phyloP scores from a whole-genome alignment of 352 stramenopile genomes.

The Phytophthora macrochlamydospora region DNA sequence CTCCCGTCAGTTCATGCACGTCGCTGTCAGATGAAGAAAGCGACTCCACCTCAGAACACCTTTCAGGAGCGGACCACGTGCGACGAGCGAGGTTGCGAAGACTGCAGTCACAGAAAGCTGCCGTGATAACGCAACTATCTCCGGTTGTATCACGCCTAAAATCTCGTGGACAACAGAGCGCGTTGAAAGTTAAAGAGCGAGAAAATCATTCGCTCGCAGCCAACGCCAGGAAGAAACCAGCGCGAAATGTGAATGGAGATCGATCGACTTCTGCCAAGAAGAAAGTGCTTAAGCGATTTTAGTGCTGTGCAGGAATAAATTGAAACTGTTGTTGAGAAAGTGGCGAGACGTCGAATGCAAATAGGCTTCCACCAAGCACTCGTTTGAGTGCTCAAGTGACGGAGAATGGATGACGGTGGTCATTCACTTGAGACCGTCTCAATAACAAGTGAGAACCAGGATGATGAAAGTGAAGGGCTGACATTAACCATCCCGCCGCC shows the following conservation, averaged over 20 bases:
- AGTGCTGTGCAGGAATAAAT: slow-evolving; percentile 9
- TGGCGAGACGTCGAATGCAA: slow-evolving; percentile 11
- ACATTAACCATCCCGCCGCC: slow-evolving; percentile 7
- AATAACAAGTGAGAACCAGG: slow-evolving; percentile 3
- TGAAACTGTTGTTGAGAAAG: slow-evolving; percentile 17
- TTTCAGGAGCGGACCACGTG: slow-evolving; percentile 16
- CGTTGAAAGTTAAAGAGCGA: slow-evolving; percentile 11
- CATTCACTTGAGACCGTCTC: neutral
- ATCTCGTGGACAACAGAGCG: neutral
- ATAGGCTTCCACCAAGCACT: slow-evolving; percentile 7
- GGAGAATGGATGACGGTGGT: slow-evolving; percentile 14
- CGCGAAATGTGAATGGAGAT: slow-evolving; percentile 9
- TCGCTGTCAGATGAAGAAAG: slow-evolving; percentile 39
- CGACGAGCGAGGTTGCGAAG: slow-evolving; percentile 23
- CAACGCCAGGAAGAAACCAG: slow-evolving; percentile 22
- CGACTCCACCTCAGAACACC: slow-evolving; percentile 14
- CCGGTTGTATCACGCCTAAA: slow-evolving; percentile 18
- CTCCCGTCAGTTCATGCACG: slow-evolving; percentile 34
- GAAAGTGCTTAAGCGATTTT: slow-evolving; percentile 8
- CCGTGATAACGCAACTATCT: slow-evolving; percentile 17
- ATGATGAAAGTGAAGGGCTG: slow-evolving; percentile 6
- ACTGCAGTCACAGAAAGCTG: slow-evolving; percentile 26
- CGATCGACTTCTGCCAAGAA: slow-evolving; percentile 11
- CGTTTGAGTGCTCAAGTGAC: neutral
- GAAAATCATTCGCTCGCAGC: slow-evolving; percentile 14